Conservation (phyloP, 108 stramenopile species). For the Skeletonema potamos region DNA sequence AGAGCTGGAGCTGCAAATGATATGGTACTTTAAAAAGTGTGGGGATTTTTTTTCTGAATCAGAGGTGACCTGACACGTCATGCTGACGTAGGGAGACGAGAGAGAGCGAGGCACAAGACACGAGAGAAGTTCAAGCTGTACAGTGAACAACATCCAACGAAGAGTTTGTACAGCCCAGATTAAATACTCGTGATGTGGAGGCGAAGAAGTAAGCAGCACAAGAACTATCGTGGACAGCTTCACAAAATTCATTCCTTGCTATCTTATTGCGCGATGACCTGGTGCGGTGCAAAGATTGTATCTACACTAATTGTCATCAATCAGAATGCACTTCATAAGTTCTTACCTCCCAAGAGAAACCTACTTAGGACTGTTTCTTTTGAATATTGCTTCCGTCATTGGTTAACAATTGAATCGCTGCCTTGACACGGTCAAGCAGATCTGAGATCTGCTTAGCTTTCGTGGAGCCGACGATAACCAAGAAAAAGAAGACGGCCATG, state of each 20-base stretch:
- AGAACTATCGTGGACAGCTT: no score
- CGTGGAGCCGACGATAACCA: slow-evolving; percentile 79
- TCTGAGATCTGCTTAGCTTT: slow-evolving; percentile 77
- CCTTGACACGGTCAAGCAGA: slow-evolving; percentile 43
- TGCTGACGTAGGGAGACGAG: neutral
- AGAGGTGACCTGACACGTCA: neutral
- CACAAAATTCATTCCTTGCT: no score
- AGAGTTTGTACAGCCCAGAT: no score
- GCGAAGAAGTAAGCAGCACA: no score
- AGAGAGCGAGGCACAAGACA: no score
- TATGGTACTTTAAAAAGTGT: no score
- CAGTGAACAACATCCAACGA: no score
- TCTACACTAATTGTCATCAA: neutral
- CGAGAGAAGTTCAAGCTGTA: no score
- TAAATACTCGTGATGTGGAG: no score
- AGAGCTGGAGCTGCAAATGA: no score
- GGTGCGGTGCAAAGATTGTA: neutral
- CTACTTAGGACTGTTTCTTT: neutral
- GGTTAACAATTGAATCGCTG: slow-evolving; percentile 50
- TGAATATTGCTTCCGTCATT: slow-evolving; percentile 32
- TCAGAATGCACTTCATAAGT: neutral
- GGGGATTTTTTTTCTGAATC: neutral
- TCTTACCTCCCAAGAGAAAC: neutral
- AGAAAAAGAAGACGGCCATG: slow-evolving; percentile 76
- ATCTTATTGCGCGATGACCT: neutral